Conservation (phyloP, 495 filamentous ascomycete genomes). For the Aeminium ludgeri region DNA sequence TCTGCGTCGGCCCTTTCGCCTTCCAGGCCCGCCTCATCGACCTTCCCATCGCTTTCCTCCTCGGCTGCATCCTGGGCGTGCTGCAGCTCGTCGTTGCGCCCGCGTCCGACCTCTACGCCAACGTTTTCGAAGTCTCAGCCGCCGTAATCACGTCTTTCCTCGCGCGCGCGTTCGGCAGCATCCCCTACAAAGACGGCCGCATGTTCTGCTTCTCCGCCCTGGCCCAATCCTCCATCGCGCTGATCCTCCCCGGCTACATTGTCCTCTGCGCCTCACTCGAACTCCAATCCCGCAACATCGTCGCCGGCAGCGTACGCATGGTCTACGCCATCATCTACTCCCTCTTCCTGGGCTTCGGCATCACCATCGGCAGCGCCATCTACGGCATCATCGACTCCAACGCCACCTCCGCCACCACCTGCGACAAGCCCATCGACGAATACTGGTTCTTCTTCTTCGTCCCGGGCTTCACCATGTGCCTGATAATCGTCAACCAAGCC, state of each 20-base stretch:
- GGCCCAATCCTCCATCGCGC: constrained; percentile 76
- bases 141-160: constrained; percentile 81
- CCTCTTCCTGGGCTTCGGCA: constrained; percentile 89
- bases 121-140: constrained; percentile 82
- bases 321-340: constrained; percentile 94
- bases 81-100: constrained; percentile 70
- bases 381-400: constrained; percentile 67
- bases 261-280: constrained; percentile 73
- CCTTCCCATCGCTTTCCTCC: constrained; percentile 68
- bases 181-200: constrained; percentile 38
- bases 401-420: constrained; percentile 58
- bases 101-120: constrained; percentile 61
- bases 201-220: constrained; percentile 87
- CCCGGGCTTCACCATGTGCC: constrained; percentile 59
- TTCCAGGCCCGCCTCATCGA: constrained; percentile 79
- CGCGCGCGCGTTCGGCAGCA: constrained; percentile 72
- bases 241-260: constrained; percentile 82
- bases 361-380: constrained; percentile 81
- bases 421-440: constrained; percentile 42
- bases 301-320: constrained; percentile 86
- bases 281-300: constrained; percentile 68
- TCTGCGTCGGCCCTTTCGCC: constrained; percentile 68
- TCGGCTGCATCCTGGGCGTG: constrained; percentile 67
- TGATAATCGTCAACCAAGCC: constrained; percentile 74
- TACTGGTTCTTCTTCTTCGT: constrained; percentile 62